Evolutionary conservation across 192 early-diverging fungal species (phyloP).

Genomic region (Irineochytrium annulatum): DNA sequence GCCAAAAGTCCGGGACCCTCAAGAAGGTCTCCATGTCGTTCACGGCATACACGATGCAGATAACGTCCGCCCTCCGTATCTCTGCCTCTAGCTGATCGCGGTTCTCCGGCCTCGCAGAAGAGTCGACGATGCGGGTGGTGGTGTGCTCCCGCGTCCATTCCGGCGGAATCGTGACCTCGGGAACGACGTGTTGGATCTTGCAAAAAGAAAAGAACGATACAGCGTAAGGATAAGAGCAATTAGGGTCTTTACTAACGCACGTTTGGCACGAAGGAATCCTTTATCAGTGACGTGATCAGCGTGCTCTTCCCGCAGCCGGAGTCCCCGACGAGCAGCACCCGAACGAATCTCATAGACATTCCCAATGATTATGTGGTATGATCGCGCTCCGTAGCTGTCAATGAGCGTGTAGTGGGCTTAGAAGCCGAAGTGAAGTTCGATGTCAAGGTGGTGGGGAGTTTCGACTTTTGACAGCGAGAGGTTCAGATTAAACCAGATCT

Average conservation of each 20-base stretch:
- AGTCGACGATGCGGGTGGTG: constrained; percentile 96
- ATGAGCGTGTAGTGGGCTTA: too few relatives aligned
- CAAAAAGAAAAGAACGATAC: not conserved
- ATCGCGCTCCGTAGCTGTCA: too few relatives aligned
- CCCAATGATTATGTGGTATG: not conserved
- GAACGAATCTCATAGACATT: too few relatives aligned
- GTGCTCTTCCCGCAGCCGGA: constrained; percentile 91
- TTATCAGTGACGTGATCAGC: constrained; percentile 93
- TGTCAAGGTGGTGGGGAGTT: too few relatives aligned
- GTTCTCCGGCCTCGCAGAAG: constrained; percentile 86
- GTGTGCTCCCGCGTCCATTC: constrained; percentile 96
- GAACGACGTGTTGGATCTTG: constrained; percentile 93
- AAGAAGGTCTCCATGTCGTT: constrained; percentile 80
- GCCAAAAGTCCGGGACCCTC: constrained; percentile 83
- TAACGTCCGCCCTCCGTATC: constrained; percentile 95
- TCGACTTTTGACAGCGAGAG: too few relatives aligned
- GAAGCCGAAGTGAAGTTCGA: too few relatives aligned
- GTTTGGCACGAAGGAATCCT: constrained; percentile 91
- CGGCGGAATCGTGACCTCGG: constrained; percentile 99
- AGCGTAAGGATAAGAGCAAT: not conserved
- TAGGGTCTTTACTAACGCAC: constrained; percentile 43
- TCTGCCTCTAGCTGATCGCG: constrained; percentile 86
- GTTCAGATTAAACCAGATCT: too few relatives aligned
- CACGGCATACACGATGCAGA: constrained; percentile 96
- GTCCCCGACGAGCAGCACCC: constrained; percentile 91